These are phyloP conservation scores for Kodamaea laetipori DNA, from an alignment of 805 yeast species.

Conservation along the genomic window DNA sequence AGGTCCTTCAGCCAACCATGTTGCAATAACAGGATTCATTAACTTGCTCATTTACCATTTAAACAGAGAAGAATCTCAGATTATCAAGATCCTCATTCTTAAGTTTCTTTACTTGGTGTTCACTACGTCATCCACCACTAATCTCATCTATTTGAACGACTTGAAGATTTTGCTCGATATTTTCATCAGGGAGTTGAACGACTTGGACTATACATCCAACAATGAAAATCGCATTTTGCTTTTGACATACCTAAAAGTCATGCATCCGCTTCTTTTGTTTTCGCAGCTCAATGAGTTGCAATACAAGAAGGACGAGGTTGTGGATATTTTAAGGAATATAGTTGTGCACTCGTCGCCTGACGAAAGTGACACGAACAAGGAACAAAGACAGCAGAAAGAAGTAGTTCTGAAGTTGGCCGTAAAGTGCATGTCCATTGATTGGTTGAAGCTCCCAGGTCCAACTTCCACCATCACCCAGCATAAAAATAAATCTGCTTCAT, in stretches of 20 bases:
- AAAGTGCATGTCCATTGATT: slow-evolving; percentile 35
- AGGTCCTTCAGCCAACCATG: slow-evolving; percentile 14
- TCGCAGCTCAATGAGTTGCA: slow-evolving; percentile 56
- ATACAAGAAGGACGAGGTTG: slow-evolving; percentile 60
- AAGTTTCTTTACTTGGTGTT: slow-evolving; percentile 76
- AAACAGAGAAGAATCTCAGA: slow-evolving; percentile 72
- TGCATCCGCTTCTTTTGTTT: slow-evolving; percentile 68
- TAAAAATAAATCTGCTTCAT: slow-evolving; percentile 5
- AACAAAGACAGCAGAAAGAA: slow-evolving; percentile 23
- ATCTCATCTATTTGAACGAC: slow-evolving; percentile 79
- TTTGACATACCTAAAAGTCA: slow-evolving; percentile 62
- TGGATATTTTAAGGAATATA: slow-evolving; percentile 52
- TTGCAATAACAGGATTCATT: slow-evolving; percentile 61
- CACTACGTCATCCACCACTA: slow-evolving; percentile 63
- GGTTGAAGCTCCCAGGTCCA: slow-evolving; percentile 23
- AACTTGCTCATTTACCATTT: slow-evolving; percentile 62
- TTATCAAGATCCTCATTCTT: slow-evolving; percentile 74
- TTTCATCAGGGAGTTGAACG: slow-evolving; percentile 73
- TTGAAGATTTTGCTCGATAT: slow-evolving; percentile 82
- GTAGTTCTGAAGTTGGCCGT: slow-evolving; percentile 34
- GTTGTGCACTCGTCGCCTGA: slow-evolving; percentile 19
- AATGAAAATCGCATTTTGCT: slow-evolving; percentile 57
- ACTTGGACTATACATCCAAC: slow-evolving; percentile 59
- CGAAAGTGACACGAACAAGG: slow-evolving; percentile 3
- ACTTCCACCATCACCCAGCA: neutral